These are phyloP conservation scores for Auricularia cornea DNA, from an alignment of 768 basidiomycete species.

Conservation along the genomic window DNA sequence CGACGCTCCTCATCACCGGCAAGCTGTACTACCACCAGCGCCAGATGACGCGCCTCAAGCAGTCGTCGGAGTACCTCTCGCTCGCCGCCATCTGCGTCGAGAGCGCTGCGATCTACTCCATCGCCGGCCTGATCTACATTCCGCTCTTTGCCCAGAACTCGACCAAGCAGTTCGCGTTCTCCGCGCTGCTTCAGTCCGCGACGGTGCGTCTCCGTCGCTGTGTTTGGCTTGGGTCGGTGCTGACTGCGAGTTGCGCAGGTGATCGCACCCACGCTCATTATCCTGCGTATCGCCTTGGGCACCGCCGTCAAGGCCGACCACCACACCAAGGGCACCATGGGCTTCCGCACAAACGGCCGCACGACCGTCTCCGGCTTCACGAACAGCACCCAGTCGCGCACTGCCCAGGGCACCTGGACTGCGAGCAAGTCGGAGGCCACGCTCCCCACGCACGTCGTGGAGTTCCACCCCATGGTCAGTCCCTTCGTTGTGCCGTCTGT, in stretches of 20 bases:
- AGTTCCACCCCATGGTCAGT: no score
- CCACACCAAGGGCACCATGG: no score
- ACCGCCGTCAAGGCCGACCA: not conserved
- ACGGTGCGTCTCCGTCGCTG: not conserved
- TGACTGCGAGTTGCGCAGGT: not conserved
- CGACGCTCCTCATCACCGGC: conserved; percentile 26
- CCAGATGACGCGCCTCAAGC: conserved; percentile 17
- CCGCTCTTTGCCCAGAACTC: conserved; percentile 18
- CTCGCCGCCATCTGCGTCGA: conserved; percentile 26
- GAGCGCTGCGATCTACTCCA: conserved; percentile 23
- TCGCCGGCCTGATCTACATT: conserved; percentile 23
- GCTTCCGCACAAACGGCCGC: no score
- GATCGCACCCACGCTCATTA: not conserved
- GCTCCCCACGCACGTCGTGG: no score
- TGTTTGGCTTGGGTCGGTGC: not conserved
- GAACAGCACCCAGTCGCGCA: no score
- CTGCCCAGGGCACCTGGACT: no score
- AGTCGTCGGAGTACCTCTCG: not conserved
- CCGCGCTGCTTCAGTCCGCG: not conserved
- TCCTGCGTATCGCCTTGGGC: not conserved
- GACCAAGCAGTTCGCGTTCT: not conserved
- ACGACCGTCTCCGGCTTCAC: no score
- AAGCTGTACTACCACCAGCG: conserved; percentile 13
- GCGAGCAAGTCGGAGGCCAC: no score
- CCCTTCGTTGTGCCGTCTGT: no score